Conservation (phyloP, 192 early-diverging fungal species). For the Paraglomus brasilianum region DNA sequence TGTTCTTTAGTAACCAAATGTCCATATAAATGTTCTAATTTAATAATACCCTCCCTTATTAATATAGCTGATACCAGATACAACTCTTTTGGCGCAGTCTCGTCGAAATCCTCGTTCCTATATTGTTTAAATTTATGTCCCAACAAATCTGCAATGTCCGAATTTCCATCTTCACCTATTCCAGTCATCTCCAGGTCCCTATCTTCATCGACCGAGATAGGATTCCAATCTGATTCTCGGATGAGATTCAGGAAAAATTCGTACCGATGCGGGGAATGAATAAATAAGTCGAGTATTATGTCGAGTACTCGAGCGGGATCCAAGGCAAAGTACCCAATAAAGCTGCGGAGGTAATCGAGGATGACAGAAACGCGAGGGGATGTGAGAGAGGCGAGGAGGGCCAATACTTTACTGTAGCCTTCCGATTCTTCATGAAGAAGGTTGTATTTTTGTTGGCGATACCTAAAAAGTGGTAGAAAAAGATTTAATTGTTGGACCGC, state of each 20-base stretch:
- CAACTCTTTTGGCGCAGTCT: no score
- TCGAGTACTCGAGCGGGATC: constrained; percentile 86
- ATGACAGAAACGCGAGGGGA: constrained; percentile 9
- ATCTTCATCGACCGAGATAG: background rate
- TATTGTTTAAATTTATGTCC: constrained; percentile 11
- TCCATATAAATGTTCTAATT: no score
- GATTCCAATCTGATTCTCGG: constrained; percentile 49
- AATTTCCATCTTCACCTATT: constrained; percentile 47
- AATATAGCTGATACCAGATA: no score
- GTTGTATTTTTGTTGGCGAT: constrained; percentile 84
- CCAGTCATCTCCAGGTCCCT: background rate
- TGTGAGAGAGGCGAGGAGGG: constrained; percentile 28
- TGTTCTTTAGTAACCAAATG: no score
- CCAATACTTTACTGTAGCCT: constrained; percentile 75
- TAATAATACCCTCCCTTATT: no score
- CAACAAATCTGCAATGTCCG: constrained; percentile 45
- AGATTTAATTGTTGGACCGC: background rate
- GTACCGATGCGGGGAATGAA: constrained; percentile 60
- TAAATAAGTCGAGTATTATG: constrained; percentile 73
- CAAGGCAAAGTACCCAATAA: constrained; percentile 68
- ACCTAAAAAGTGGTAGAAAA: constrained; percentile 38
- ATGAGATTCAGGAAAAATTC: constrained; percentile 72
- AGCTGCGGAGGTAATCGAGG: constrained; percentile 23
- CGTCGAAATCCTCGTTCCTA: background rate
- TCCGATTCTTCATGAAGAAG: constrained; percentile 76